Evolutionary conservation across 2,329 filamentous ascomycete species (phyloP).

Genomic region (Blastomyces emzantsi): DNA sequence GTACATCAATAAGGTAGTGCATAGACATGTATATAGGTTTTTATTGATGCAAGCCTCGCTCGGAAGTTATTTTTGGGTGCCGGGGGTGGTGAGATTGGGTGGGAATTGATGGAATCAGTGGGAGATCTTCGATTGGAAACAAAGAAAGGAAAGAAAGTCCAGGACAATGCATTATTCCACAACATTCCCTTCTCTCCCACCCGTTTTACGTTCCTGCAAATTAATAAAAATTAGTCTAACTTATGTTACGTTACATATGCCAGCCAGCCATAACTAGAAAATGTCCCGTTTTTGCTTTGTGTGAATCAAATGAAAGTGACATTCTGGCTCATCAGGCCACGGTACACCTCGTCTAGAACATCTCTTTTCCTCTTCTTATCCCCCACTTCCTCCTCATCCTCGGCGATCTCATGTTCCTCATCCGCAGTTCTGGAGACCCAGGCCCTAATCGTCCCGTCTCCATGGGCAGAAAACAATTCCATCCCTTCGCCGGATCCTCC

Average conservation of each 20-base stretch:
- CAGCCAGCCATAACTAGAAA: background rate
- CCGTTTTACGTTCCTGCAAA: background rate
- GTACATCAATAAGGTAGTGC: background rate
- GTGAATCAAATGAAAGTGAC: conserved; percentile 49
- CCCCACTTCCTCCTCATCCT: conserved; percentile 43
- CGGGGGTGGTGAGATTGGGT: background rate
- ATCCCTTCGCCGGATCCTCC: conserved; percentile 48
- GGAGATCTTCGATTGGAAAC: background rate
- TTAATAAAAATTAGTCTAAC: background rate
- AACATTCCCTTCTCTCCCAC: background rate
- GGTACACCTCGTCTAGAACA: conserved; percentile 70
- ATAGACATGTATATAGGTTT: background rate
- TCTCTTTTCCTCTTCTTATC: conserved; percentile 61
- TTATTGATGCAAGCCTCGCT: background rate
- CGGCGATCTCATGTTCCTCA: conserved; percentile 36
- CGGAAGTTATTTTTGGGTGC: background rate
- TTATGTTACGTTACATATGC: background rate
- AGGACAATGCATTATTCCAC: background rate
- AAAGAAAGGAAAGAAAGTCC: background rate
- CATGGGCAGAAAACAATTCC: conserved; percentile 72
- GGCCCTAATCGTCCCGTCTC: conserved; percentile 71
- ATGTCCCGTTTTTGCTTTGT: background rate
- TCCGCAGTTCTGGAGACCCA: conserved; percentile 60
- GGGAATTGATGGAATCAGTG: background rate
- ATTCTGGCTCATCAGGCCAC: conserved; percentile 62